These are phyloP conservation scores for Candida sakaeoensis DNA, from an alignment of 805 yeast genomes.

Conservation along the genomic window DNA sequence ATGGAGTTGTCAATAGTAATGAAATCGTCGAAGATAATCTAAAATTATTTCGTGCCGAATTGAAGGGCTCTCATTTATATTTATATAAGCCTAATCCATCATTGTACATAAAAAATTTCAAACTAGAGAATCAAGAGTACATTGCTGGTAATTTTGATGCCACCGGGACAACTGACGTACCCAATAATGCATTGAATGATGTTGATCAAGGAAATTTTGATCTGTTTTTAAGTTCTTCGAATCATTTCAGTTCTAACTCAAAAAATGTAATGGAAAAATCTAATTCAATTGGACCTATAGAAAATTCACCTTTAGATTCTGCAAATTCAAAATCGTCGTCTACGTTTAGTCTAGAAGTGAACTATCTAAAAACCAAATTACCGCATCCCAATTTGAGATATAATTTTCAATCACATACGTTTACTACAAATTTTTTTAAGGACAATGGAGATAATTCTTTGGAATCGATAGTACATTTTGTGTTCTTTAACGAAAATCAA, in stretches of 20 bases:
- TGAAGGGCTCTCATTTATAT: slow-evolving; percentile 63
- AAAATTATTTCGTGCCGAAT: slow-evolving; percentile 57
- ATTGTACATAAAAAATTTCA: slow-evolving; percentile 35
- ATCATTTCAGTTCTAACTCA: too few species aligned
- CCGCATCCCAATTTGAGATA: slow-evolving; percentile 40
- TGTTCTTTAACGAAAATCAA: slow-evolving; percentile 36
- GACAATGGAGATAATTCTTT: slow-evolving; percentile 25
- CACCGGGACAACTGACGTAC: background rate
- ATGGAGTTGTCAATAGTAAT: slow-evolving; percentile 31
- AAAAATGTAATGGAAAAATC: too few species aligned
- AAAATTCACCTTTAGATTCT: background rate
- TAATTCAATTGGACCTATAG: background rate
- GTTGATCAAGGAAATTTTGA: too few species aligned
- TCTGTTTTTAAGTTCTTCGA: too few species aligned
- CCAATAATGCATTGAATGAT: background rate
- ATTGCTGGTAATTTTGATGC: background rate
- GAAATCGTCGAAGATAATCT: slow-evolving; percentile 31
- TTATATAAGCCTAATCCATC: slow-evolving; percentile 58
- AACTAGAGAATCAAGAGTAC: slow-evolving; percentile 11
- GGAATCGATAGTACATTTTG: slow-evolving; percentile 75
- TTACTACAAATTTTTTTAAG: slow-evolving; percentile 13
- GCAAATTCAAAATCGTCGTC: background rate
- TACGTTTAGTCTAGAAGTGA: slow-evolving; percentile 11
- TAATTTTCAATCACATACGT: slow-evolving; percentile 41
- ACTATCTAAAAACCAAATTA: slow-evolving; percentile 20